Evolutionary conservation across 2,329 filamentous ascomycete genomes (phyloP), one percentile per base, ranked within the genome.

Genomic region (Fusarium pseudograminearum): DNA sequence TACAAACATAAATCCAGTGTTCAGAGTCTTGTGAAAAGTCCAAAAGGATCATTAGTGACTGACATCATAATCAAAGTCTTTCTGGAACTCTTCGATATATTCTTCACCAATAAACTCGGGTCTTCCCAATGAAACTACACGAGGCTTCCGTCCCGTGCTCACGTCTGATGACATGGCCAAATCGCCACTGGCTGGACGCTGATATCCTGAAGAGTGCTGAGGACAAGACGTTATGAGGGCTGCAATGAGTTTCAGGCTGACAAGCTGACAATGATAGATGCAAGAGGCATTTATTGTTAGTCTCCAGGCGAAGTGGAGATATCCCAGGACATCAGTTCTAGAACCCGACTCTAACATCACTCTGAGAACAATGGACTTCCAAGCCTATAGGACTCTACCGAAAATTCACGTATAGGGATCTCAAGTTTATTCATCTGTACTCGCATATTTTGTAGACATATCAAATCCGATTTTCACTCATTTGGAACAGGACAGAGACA

Each of bases 41-140:
- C 15, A 5, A 5, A 11, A 11, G 10, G 1, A n/a, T 8, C 4
- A 5, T 6, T 7, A 4, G 20, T 11, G 68, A 57, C 71, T 26
- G 5, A 83, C 76, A 4, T 78, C 79, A 67, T 77, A 83, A 59
- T 79, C 70, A 66, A 81, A 83, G 2, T 80, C 75, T 11, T 76
- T 72, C 24, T 71, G 51, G 62, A 83, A 84, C 1, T 74, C 71
- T n/a, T 74, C 67, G 2, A 84, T 73, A 47, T 81, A 85, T 16
- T 82, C 78, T 1, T 76, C 70, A 10, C 77, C 78, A 15, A 80
- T 73, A 60, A 75, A 83, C 30, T 77, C 77, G 10, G 81, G 82
- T 6, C 70, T 69, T 20, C 83, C 83, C 6, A 84, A 75, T n/a
- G 70, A 74, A 1, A 83, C 81, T 1, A 84, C 80, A 22, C 79